Base-by-base conservation (phyloP, 2,329 filamentous ascomycete species). In the Calonectria multiphialidica region DNA sequence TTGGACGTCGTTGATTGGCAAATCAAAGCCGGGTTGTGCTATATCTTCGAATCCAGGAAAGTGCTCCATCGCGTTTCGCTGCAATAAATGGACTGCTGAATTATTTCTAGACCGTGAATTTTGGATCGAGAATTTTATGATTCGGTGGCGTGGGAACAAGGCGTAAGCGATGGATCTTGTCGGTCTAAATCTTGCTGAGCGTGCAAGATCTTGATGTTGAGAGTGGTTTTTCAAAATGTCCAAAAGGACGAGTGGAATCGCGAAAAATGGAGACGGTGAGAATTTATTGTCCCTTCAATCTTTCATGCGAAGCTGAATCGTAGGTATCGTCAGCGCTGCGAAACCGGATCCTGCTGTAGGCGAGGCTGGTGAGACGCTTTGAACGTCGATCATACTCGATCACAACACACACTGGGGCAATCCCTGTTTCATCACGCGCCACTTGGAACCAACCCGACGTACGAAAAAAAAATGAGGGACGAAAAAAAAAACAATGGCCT, bases 281-380 rank as follows among this genome's bases (percentile, higher is more conserved):
- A 4, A 28, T 47, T 57, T 37, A 23, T n/a, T 28, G 10, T 7
- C 21, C 25, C 18, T 33, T 33, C 42, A 23, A 10, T 12, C 8
- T 49, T 15, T 25, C 40, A 57, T 18, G 18, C 18, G 64, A 63
- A 40, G 55, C 69, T 35, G 15, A 44, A 21, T 13, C 57, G 28
- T 21, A 12, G 15, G n/a, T 28, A 33, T 21, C 28, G 33, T 18
- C 33, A 16, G 33, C 70, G 62, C 73, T 68, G 67, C 76, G 76
- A 78, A 78, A 78, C 76, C 76, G 76, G 76, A 62, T 74, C 33
- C n/a, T 69, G 71, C 66, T 68, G 63, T 71, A 72, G 67, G 68
- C 70, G 67, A 70, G 70, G 71, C 45, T 78, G 69, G 71, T 78
- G 76, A 78, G 76, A 78, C 76, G 72, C 30, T 25, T 59, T 44